These are phyloP conservation scores for Cinnamomum micranthum DNA, from an alignment of 164 flowering plant species.

Conservation along the genomic window DNA sequence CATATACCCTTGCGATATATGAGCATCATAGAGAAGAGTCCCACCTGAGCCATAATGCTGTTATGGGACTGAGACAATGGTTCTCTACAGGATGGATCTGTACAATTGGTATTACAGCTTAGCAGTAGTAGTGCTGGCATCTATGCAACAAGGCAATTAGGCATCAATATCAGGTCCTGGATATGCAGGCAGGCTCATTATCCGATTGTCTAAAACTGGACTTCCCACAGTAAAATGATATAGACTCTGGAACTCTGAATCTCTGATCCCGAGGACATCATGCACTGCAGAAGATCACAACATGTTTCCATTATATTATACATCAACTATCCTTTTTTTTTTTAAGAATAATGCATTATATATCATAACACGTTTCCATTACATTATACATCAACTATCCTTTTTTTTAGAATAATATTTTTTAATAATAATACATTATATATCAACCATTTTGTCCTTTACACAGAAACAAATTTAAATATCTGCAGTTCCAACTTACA, in stretches of 20 bases:
- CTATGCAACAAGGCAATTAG: constrained; percentile 10
- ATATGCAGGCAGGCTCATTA: constrained; percentile 96
- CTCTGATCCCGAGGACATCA: constrained; percentile 67
- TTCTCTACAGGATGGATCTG: background rate
- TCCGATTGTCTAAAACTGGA: constrained; percentile 78
- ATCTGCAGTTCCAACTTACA: too few species aligned
- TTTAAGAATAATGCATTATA: too few species aligned
- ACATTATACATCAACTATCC: background rate
- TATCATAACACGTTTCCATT: background rate
- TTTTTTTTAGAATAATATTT: background rate
- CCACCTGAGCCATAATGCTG: too few species aligned
- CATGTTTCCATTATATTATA: background rate
- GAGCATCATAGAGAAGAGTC: too few species aligned
- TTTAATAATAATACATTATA: too few species aligned
- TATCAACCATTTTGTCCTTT: too few species aligned
- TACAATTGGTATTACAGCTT: background rate
- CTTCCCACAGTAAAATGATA: constrained; percentile 94
- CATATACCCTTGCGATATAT: too few species aligned
- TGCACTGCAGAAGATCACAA: constrained; percentile 54
- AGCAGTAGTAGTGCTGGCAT: background rate
- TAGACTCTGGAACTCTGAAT: constrained; percentile 73
- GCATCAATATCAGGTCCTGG: constrained; percentile 85
- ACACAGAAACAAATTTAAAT: too few species aligned
- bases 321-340: background rate
- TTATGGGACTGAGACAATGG: background rate